Evolutionary conservation across 306 rosid species (phyloP).

Genomic region (Cucurbita ficifolia): DNA sequence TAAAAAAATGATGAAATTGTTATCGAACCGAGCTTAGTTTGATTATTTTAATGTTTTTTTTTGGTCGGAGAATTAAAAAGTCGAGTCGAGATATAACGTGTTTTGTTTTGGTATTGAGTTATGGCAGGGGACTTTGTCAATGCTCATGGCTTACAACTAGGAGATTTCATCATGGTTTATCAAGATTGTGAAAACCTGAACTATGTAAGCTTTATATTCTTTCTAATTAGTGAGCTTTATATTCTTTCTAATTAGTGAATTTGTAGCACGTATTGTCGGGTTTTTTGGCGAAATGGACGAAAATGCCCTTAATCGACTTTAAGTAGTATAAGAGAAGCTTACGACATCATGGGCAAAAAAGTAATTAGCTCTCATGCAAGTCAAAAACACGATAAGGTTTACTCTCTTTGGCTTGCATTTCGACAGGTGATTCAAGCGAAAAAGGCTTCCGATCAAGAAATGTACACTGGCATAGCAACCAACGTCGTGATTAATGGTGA

Average conservation of each 20-base stretch:
- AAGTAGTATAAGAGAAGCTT: too few species aligned
- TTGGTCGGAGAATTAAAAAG: too few species aligned
- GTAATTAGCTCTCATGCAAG: too few species aligned
- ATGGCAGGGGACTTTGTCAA: slow-evolving; percentile 68
- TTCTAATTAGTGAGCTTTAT: slow-evolving; percentile 17
- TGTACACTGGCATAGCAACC: slow-evolving; percentile 11
- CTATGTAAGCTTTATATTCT: slow-evolving; percentile 27
- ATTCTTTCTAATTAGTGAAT: neutral
- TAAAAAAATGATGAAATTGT: neutral
- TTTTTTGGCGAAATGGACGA: too few species aligned
- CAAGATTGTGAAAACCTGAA: slow-evolving; percentile 38
- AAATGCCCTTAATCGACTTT: too few species aligned
- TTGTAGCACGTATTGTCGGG: too few species aligned
- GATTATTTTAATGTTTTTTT: too few species aligned
- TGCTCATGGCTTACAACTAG: slow-evolving; percentile 50
- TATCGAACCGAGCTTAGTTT: neutral
- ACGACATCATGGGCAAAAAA: too few species aligned
- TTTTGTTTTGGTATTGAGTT: neutral
- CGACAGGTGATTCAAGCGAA: slow-evolving; percentile 55
- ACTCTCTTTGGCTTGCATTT: neutral
- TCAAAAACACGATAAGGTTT: neutral
- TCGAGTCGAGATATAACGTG: neutral
- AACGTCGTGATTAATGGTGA: slow-evolving; percentile 16
- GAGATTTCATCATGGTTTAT: slow-evolving; percentile 72
- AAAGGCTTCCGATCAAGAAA: slow-evolving; percentile 33